These are phyloP conservation scores for Scheffersomyces stipitis DNA, from an alignment of 805 yeast genomes.

Conservation along the genomic window DNA sequence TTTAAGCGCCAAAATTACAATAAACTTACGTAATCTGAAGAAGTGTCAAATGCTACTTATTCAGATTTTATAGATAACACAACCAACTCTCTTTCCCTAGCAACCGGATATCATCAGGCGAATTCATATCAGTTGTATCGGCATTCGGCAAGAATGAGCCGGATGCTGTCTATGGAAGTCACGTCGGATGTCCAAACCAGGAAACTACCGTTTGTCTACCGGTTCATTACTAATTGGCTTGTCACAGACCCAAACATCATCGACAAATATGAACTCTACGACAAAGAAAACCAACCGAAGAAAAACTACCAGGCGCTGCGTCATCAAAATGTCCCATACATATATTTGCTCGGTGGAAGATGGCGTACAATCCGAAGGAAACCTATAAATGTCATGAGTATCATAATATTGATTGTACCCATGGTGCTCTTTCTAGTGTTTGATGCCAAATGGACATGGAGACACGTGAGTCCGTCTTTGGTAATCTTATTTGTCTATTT, in stretches of 20 bases:
- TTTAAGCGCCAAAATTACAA: too few species aligned
- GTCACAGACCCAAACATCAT: constrained; percentile 21
- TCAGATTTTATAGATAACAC: too few species aligned
- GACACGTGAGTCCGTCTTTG: constrained; percentile 51
- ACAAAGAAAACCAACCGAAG: background rate
- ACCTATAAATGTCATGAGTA: constrained; percentile 41
- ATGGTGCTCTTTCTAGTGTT: constrained; percentile 51
- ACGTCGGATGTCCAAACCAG: too few species aligned
- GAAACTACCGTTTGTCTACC: too few species aligned
- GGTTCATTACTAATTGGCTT: constrained; percentile 23
- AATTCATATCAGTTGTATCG: too few species aligned
- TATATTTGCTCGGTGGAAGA: constrained; percentile 68
- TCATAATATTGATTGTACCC: constrained; percentile 38
- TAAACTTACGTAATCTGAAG: too few species aligned
- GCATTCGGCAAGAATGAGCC: too few species aligned
- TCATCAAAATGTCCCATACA: constrained; percentile 29
- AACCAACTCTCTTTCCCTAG: too few species aligned
- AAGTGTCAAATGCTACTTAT: too few species aligned
- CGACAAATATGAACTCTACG: background rate
- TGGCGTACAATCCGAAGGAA: constrained; percentile 42
- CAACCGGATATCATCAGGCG: too few species aligned
- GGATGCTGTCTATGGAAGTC: too few species aligned
- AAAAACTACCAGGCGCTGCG: constrained; percentile 47
- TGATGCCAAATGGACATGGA: constrained; percentile 57
- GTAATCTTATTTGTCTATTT: constrained; percentile 59